phyloP scores from a whole-genome alignment of 2,329 filamentous ascomycete species.

The Trichoderma citrinoviride region DNA sequence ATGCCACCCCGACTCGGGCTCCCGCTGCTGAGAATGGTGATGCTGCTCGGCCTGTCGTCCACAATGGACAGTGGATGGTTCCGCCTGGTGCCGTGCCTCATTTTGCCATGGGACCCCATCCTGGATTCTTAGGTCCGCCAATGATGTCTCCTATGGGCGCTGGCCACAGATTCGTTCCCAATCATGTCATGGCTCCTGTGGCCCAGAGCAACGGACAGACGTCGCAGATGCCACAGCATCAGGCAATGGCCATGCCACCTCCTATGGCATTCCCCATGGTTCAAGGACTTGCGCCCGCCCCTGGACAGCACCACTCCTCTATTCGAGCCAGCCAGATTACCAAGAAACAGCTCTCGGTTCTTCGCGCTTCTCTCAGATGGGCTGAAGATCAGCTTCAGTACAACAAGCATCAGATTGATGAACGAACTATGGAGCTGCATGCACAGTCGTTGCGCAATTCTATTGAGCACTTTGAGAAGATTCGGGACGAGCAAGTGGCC shows the following conservation, averaged over 20 bases:
- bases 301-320: constrained; percentile 52
- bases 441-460: constrained; percentile 43
- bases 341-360: constrained; percentile 53
- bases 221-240: constrained; percentile 20
- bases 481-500: constrained; percentile 44
- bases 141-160: constrained; percentile 29
- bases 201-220: constrained; percentile 23
- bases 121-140: constrained; percentile 30
- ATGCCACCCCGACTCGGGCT: constrained; percentile 34
- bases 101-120: constrained; percentile 32
- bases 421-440: constrained; percentile 47
- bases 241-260: constrained; percentile 6
- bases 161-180: constrained; percentile 23
- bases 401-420: constrained; percentile 63
- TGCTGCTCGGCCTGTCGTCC: constrained; percentile 43
- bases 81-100: constrained; percentile 31
- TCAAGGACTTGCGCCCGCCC: constrained; percentile 18
- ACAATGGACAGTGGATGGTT: constrained; percentile 46
- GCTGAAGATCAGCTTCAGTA: constrained; percentile 58
- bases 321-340: constrained; percentile 61
- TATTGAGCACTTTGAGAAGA: constrained; percentile 51
- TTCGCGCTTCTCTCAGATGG: constrained; percentile 53
- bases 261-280: constrained; percentile 2
- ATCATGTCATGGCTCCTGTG: constrained; percentile 29
- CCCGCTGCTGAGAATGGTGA: constrained; percentile 48